Evolutionary conservation across 1,139 yeast genomes (phyloP), one percentile per base, ranked within the genome.

Genomic region (Taphrina confusa): DNA sequence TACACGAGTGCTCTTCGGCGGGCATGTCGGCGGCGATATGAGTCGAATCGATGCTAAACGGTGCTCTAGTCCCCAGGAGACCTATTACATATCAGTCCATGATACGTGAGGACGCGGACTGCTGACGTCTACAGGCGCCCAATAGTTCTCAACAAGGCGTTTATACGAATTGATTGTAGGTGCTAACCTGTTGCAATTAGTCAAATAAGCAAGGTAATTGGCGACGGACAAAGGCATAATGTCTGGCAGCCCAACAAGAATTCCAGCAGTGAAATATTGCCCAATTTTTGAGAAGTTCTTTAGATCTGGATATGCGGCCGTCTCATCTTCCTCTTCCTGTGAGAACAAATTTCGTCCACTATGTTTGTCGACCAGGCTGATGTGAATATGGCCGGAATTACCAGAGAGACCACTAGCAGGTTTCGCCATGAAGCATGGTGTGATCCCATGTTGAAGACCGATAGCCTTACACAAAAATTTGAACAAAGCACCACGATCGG

Each of bases 391-490:
- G 4, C 75, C 75, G 14, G 75, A 72, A 62, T 73, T 73, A 9
- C 76, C 76, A 1, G 76, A 75, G 63, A 72, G 64, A 3, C 73
- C 74, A 23, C 69, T 68, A 46, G 68, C 66, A 5, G 76, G 76
- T 58, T 73, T 73, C 39, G 76, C 76, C 76, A 73, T 73, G 66
- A 73, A 73, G 54, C 74, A 71, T 9, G 76, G 75, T 47, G 71
- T 60, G 23, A 73, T 66, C 4, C 67, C 68, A 52, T 69, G 69
- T 22, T 67, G 64, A 3, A 71, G 68, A 8, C 72, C 74, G 20
- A 72, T 54, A 1, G 71, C 66, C 56, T 73, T 72, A 64, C 71
- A 69, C 11, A 70, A 65, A 44, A 70, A 66, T 61, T 73, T 73
- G 68, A 73, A 73, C 39, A 73, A 62, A 2, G 69, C 61, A 8